Evolutionary conservation across 352 stramenopile species (phyloP), one percentile per base, ranked within the genome.

Genomic region (Phytophthora fragariaefolia): DNA sequence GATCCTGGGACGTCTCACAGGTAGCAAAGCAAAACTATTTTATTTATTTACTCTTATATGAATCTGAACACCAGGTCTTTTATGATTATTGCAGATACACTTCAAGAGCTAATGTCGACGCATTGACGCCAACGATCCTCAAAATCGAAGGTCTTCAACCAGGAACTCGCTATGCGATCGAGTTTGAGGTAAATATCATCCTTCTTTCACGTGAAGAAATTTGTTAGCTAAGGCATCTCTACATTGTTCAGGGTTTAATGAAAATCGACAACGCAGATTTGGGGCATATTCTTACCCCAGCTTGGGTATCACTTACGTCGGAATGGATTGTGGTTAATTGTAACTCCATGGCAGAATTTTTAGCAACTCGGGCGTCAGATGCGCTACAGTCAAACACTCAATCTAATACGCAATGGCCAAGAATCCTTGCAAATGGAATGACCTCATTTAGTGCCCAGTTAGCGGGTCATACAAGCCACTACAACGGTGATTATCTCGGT

Each of bases 111-210:
- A 68, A 62, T 4, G 50, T 92, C 13, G 66, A 82, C 1, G 69
- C 80, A 34, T 89, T 87, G 58, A 63, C 59, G 1, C 82, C 84
- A 22, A 87, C 73, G n/a, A 64, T 91, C 6, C 66, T 91, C 36
- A 90, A 90, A 66, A 34, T 92, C 2, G 79, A 91, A 40, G 75
- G 65, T 1, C 68, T 92, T 34, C 74, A 77, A 34, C 79, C 84
- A 52, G 80, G 52, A 9, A 82, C 74, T 6, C 74, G 77, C 18
- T 92, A 91, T 58, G 64, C 65, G n/a, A 73, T 92, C 24, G 71
- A 68, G 0, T 85, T 92, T 47, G 77, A 88, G 71, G 84, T 90
- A 51, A 61, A 28, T n/a, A n/a, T n/a, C n/a, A n/a, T n/a, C n/a
- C n/a, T n/a, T n/a, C n/a, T n/a, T n/a, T n/a, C n/a, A n/a, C n/a